These are phyloP conservation scores for Neurospora sp. DNA, from an alignment of 495 filamentous ascomycete species.

Conservation along the genomic window DNA sequence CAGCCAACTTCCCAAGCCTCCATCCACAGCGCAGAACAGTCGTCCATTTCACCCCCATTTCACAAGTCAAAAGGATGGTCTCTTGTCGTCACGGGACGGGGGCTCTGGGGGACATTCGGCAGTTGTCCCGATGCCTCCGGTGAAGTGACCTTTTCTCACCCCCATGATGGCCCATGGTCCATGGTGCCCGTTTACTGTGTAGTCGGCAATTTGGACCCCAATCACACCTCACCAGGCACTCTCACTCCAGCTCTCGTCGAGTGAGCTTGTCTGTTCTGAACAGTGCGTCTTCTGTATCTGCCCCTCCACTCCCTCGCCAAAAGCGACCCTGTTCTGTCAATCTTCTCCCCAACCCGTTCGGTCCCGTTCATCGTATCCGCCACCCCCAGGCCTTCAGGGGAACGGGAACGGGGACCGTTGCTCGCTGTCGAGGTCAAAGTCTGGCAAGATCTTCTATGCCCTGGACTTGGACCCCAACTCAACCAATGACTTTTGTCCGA, in stretches of 20 bases:
- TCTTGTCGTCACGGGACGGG: slow-evolving; percentile 1
- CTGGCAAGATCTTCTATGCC: not conserved
- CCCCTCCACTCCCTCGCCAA: not conserved
- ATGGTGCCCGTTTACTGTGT: not conserved
- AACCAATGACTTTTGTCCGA: not conserved
- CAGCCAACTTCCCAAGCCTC: not conserved
- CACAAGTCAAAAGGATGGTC: not conserved
- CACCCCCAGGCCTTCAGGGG: not conserved
- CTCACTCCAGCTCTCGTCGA: not conserved
- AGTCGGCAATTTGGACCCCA: slow-evolving; percentile 7
- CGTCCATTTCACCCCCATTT: not conserved
- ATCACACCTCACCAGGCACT: slow-evolving; percentile 3
- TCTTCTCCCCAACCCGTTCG: not conserved
- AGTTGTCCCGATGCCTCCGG: not conserved
- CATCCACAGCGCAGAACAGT: not conserved
- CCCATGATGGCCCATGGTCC: not conserved
- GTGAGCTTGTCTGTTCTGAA: not conserved
- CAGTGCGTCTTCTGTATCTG: not conserved
- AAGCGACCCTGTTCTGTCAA: not conserved
- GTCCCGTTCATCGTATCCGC: not conserved
- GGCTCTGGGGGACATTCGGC: not conserved
- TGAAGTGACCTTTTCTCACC: not conserved
- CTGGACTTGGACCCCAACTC: not conserved
- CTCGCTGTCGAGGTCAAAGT: not conserved
- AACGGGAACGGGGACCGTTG: not conserved